A percentile compares a stretch with the other conserved stretches of the same genome.
Conservation (phyloP, 495 filamentous ascomycete species). For the Pyronema domesticum region DNA sequence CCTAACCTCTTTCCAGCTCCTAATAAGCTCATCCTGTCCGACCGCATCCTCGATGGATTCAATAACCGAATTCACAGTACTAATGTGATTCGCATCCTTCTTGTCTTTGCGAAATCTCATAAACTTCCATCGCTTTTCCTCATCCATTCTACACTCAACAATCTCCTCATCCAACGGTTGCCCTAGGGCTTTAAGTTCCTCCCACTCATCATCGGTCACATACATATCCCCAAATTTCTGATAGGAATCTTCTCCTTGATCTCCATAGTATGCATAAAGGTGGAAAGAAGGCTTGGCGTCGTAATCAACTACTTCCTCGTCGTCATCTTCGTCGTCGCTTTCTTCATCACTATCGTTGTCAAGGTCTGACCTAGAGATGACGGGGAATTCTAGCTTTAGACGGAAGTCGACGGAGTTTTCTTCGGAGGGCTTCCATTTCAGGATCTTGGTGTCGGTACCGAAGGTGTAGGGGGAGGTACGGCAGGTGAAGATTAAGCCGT, state of each 20-base stretch:
- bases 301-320: conserved; percentile 30
- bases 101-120: conserved; percentile 85
- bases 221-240: conserved; percentile 44
- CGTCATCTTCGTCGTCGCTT: conserved; percentile 6
- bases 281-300: conserved; percentile 39
- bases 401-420: conserved; percentile 92
- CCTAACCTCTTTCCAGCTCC: conserved; percentile 10
- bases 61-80: conserved; percentile 59
- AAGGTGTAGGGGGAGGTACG: conserved; percentile 64
- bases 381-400: conserved; percentile 57
- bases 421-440: conserved; percentile 89
- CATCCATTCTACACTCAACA: conserved; percentile 72
- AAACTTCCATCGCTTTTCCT: conserved; percentile 57
- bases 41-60: conserved; percentile 65
- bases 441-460: conserved; percentile 51
- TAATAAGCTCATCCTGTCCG: conserved; percentile 42
- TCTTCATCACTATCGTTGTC: conserved; percentile 35
- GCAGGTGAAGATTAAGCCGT: conserved; percentile 93
- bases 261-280: conserved; percentile 38
- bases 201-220: conserved; percentile 65
- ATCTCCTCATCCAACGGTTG: conserved; percentile 64
- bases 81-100: conserved; percentile 70
- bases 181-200: conserved; percentile 48
- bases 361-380: conserved; percentile 32
- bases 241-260: conserved; percentile 31